phyloP scores from a whole-genome alignment of 2,329 filamentous ascomycete genomes.

The Polytolypa hystricis region DNA sequence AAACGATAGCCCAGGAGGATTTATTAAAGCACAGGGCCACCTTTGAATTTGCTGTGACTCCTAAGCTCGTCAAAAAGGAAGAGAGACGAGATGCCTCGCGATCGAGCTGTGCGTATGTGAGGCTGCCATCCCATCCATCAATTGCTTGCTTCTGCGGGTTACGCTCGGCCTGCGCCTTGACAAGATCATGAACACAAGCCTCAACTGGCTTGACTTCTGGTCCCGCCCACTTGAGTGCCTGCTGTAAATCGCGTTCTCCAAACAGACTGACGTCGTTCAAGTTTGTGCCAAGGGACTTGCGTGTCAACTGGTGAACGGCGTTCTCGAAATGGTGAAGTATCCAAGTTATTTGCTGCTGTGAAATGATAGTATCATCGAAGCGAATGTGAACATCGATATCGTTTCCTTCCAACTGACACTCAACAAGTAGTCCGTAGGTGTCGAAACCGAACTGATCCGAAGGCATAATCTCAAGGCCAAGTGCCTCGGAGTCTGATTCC shows the following conservation, averaged over 20 bases:
- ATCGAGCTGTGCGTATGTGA: slow-evolving; percentile 8
- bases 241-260: not conserved
- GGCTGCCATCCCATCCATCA: slow-evolving; percentile 12
- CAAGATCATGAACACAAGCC: slow-evolving; percentile 11
- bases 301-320: no score
- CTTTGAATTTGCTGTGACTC: slow-evolving; percentile 5
- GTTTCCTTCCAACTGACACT: not conserved
- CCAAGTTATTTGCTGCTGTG: not conserved
- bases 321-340: not conserved
- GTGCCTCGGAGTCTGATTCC: no score
- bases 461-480: no score
- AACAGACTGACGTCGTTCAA: no score
- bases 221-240: not conserved
- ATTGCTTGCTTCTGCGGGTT: slow-evolving; percentile 11
- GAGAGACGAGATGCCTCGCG: not conserved
- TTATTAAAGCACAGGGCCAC: slow-evolving; percentile 29
- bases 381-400: not conserved
- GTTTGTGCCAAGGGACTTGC: no score
- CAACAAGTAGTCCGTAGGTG: not conserved
- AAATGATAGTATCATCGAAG: not conserved
- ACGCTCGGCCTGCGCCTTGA: slow-evolving; percentile 5
- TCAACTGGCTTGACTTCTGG: slow-evolving; percentile 5
- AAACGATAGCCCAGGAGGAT: slow-evolving; percentile 21
- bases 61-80: not conserved
- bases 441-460: no score